Evolutionary conservation across 2,329 filamentous ascomycete species (phyloP).

Genomic region (Botrytis fragariae): DNA sequence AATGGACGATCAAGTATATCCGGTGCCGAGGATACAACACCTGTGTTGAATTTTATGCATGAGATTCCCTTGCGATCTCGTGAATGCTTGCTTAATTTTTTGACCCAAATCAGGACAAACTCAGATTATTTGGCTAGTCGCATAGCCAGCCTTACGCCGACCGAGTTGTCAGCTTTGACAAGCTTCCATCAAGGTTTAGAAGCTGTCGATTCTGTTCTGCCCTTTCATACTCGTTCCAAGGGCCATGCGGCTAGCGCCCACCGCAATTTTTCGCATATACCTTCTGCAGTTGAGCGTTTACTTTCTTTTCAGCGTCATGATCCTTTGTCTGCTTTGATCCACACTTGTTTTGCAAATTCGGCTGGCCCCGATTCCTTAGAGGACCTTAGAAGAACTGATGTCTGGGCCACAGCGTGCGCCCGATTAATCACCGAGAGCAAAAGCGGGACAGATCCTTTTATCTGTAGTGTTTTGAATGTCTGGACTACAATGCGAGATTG

Average conservation of each 20-base stretch:
- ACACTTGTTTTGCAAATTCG: conserved; percentile 86
- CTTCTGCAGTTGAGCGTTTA: conserved; percentile 74
- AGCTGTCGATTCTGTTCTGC: conserved; percentile 78
- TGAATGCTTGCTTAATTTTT: conserved; percentile 73
- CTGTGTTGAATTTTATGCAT: conserved; percentile 58
- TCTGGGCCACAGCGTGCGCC: conserved; percentile 87
- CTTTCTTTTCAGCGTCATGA: conserved; percentile 88
- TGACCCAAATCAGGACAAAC: conserved; percentile 80
- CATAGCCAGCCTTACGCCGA: conserved; percentile 69
- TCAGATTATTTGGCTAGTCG: conserved; percentile 83
- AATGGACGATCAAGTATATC: conserved; percentile 40
- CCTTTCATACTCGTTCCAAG: conserved; percentile 56
- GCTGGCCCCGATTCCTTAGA: conserved; percentile 78
- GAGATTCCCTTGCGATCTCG: conserved; percentile 74
- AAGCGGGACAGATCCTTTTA: conserved; percentile 72
- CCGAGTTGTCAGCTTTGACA: conserved; percentile 75
- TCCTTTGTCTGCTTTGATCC: conserved; percentile 77
- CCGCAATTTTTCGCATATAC: conserved; percentile 46
- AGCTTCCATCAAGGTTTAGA: conserved; percentile 77
- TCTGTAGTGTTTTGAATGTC: conserved; percentile 80
- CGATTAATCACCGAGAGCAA: conserved; percentile 76
- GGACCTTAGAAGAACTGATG: conserved; percentile 73
- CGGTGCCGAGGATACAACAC: conserved; percentile 43
- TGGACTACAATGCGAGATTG: conserved; percentile 87
- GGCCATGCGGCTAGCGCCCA: conserved; percentile 47